Conservation (phyloP, 352 stramenopile genomes). For the Elongisporangium undulatum region DNA sequence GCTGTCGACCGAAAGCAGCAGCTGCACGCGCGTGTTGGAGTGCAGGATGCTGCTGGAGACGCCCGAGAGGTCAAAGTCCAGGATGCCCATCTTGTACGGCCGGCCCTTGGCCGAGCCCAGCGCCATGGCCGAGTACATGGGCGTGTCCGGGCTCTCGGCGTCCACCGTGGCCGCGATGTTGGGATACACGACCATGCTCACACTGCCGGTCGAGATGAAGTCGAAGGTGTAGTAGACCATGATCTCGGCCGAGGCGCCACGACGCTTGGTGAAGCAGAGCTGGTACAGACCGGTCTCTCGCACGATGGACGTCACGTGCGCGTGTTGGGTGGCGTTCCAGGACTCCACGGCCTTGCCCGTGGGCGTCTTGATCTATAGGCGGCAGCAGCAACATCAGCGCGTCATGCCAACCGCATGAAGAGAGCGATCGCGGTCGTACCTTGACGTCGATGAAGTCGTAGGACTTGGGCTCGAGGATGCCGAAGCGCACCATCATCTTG, state of each 20-base stretch:
- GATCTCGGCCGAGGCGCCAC: slow-evolving; percentile 46
- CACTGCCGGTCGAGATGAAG: slow-evolving; percentile 64
- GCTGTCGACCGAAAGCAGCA: slow-evolving; percentile 67
- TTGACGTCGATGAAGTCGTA: slow-evolving; percentile 52
- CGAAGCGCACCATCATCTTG: slow-evolving; percentile 61
- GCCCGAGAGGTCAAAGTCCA: slow-evolving; percentile 64
- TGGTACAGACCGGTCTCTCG: slow-evolving; percentile 78
- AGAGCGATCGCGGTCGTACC: slow-evolving; percentile 29
- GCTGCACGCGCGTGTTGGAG: slow-evolving; percentile 60
- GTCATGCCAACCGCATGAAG: neutral
- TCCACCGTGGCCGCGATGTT: slow-evolving; percentile 59
- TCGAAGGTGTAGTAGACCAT: slow-evolving; percentile 80
- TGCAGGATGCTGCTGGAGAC: slow-evolving; percentile 63
- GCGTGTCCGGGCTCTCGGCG: slow-evolving; percentile 32
- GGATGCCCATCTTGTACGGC: slow-evolving; percentile 50
- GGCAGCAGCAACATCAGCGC: neutral
- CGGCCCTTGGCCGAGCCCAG: slow-evolving; percentile 38
- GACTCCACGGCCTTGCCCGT: slow-evolving; percentile 36
- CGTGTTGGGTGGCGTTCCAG: slow-evolving; percentile 63
- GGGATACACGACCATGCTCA: slow-evolving; percentile 52
- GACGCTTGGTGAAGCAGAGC: slow-evolving; percentile 69
- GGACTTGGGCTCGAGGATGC: slow-evolving; percentile 41
- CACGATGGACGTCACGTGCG: slow-evolving; percentile 44
- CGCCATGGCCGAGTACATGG: slow-evolving; percentile 53
- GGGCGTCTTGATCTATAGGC: slow-evolving; percentile 42